Conservation (phyloP, 1,284 basidiomycete genomes). For the Bjerkandera adusta region DNA sequence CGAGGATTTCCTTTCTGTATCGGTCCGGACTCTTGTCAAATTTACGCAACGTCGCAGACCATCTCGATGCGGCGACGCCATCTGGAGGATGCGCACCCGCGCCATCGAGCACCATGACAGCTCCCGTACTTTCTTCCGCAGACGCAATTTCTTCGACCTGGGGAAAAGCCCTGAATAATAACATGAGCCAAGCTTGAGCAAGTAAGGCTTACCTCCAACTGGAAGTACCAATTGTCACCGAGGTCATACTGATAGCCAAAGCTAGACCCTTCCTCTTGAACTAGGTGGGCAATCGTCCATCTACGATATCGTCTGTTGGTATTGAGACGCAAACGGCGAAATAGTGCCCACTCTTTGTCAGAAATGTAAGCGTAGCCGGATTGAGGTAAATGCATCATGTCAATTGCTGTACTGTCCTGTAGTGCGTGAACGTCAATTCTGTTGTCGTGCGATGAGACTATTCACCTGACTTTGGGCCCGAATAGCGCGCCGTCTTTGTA, state of each 20-base stretch:
- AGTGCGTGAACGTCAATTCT: background rate
- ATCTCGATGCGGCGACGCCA: constrained; percentile 9
- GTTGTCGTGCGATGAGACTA: background rate
- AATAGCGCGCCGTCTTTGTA: constrained; percentile 15
- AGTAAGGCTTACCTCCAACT: constrained; percentile 10
- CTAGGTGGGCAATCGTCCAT: constrained; percentile 6
- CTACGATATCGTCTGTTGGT: background rate
- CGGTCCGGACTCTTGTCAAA: background rate
- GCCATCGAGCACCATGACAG: constrained; percentile 16
- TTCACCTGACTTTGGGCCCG: constrained; percentile 10
- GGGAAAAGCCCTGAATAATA: no score
- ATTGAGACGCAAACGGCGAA: no score
- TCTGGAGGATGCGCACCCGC: constrained; percentile 17
- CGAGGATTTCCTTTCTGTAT: constrained; percentile 7
- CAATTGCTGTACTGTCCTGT: constrained; percentile 12
- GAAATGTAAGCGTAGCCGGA: constrained; percentile 11
- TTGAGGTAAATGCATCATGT: constrained; percentile 16
- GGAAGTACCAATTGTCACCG: constrained; percentile 17
- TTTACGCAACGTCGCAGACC: constrained; percentile 11
- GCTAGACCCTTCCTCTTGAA: constrained; percentile 3
- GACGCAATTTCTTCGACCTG: constrained; percentile 15
- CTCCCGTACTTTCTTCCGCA: constrained; percentile 13
- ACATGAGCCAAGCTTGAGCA: no score
- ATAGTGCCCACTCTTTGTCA: constrained; percentile 2
- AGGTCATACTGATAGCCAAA: constrained; percentile 13